Evolutionary conservation across 495 filamentous ascomycete genomes (phyloP), one percentile per base, ranked within the genome.

Genomic region (Hypoxylon lenormandii): DNA sequence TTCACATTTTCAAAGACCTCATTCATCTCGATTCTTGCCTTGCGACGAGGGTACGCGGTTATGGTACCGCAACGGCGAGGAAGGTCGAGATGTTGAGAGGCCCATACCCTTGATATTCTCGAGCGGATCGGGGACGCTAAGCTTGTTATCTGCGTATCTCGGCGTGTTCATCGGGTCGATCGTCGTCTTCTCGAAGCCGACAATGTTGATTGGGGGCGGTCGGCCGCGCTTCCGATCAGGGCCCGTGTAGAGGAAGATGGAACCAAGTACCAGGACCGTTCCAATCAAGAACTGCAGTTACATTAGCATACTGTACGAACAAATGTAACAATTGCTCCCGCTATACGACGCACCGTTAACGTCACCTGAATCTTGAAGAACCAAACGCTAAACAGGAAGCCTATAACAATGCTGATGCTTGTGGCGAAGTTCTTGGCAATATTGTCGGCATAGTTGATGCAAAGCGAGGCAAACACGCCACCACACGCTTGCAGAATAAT

Each of bases 361-460:
- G 89, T 92, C 21, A 96, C 83, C 19, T 86, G 76, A 64, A 97
- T 91, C 36, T 92, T 86, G 75, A 97, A 97, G 64, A 96, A 89
- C 77, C 86, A 90, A 4, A 96, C 81, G 70, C 93, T 97, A 47
- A 90, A 92, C 11, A 97, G 60, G 58, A 91, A 92, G 72, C 91
- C 94, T 38, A 97, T 78, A 40, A 97, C 78, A 48, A 97, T 94
- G 76, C 90, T 96, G 36, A 95, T 91, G 64, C 91, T 94, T 8
- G 92, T 94, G 2, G 94, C 93, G 78, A 96, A 91, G 77, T 92
- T 96, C 83, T 94, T 96, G 23, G 90, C 88, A 73, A 94, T 92
- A 72, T 92, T 95, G 76, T 95, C 90, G 4, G 92, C 90, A 74
- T 93, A 92, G 49, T 91, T 92, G 76, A 96, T 89, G 77, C 90